Conservation (phyloP, 495 filamentous ascomycete species). For the Tuber magnatum region DNA sequence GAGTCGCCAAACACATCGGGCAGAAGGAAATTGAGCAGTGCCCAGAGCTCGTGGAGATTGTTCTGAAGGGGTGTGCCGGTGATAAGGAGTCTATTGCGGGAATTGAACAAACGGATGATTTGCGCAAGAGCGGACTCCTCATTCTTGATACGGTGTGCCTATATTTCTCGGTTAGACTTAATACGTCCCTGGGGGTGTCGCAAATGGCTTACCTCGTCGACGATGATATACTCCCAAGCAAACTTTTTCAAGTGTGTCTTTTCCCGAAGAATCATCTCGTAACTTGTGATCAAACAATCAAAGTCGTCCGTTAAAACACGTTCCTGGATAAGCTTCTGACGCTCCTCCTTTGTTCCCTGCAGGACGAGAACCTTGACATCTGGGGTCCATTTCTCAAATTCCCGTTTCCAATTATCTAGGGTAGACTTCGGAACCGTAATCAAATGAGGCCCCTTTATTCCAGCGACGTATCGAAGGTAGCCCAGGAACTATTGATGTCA, state of each 20-base stretch:
- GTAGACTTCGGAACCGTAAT: constrained; percentile 95
- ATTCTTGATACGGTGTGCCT: constrained; percentile 96
- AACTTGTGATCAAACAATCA: constrained; percentile 90
- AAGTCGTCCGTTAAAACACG: constrained; percentile 85
- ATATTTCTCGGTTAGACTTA: no score
- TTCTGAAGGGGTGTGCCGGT: constrained; percentile 98
- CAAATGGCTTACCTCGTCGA: constrained; percentile 58
- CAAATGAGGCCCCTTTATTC: constrained; percentile 86
- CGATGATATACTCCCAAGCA: constrained; percentile 99
- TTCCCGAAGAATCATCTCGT: constrained; percentile 93
- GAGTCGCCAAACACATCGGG: constrained; percentile 97
- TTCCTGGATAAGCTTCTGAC: constrained; percentile 79
- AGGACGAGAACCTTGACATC: constrained; percentile 91
- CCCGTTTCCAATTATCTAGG: constrained; percentile 95
- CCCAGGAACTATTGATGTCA: constrained; percentile 68
- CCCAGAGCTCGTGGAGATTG: constrained; percentile 99
- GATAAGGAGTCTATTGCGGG: constrained; percentile 87
- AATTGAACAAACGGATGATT: constrained; percentile 95
- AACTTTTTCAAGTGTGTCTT: constrained; percentile 95
- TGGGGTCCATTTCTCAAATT: constrained; percentile 89
- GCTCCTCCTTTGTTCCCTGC: constrained; percentile 92
- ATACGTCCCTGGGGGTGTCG: background rate
- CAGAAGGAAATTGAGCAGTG: constrained; percentile 89
- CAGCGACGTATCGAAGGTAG: constrained; percentile 82
- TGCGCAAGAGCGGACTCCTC: constrained; percentile 96